Conservation (phyloP, 352 stramenopile genomes). For the Phytophthora pinifolia region DNA sequence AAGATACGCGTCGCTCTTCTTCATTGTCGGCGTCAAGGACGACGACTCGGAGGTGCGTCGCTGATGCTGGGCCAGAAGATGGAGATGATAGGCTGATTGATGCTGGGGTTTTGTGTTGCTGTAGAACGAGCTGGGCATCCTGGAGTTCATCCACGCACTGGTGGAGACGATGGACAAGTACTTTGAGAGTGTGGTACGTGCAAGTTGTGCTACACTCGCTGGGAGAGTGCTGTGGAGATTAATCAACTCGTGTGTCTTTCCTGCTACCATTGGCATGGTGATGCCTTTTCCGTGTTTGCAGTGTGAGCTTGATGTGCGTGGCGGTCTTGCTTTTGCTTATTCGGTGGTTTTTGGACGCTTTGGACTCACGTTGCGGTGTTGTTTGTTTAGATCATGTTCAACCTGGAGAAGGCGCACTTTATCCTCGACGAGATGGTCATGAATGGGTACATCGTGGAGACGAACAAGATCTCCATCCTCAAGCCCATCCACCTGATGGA, state of each 20-base stretch:
- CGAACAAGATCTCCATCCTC: slow-evolving; percentile 99
- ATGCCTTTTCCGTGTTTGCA: slow-evolving; percentile 21
- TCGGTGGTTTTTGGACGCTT: background rate
- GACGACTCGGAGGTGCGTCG: slow-evolving; percentile 87
- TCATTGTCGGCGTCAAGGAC: slow-evolving; percentile 99
- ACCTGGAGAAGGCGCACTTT: slow-evolving; percentile 91
- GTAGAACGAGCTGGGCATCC: slow-evolving; percentile 98
- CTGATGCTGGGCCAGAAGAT: background rate
- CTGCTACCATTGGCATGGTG: background rate
- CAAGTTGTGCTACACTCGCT: too few species aligned
- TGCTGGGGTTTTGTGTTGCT: background rate
- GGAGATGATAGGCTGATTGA: background rate
- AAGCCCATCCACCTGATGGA: slow-evolving; percentile 99
- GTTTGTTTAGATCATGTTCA: slow-evolving; percentile 88
- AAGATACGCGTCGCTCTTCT: slow-evolving; percentile 99
- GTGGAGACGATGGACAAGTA: slow-evolving; percentile 99
- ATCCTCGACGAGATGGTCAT: slow-evolving; percentile 97
- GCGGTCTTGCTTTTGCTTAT: background rate
- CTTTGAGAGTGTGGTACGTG: slow-evolving; percentile 96
- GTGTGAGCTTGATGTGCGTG: slow-evolving; percentile 85
- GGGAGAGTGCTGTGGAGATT: background rate
- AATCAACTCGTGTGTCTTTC: background rate
- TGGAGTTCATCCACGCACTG: slow-evolving; percentile 99
- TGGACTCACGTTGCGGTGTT: slow-evolving; percentile 8
- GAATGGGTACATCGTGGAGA: slow-evolving; percentile 99